Evolutionary conservation across 2,329 filamentous ascomycete species (phyloP).

Genomic region (Metarhizium album): DNA sequence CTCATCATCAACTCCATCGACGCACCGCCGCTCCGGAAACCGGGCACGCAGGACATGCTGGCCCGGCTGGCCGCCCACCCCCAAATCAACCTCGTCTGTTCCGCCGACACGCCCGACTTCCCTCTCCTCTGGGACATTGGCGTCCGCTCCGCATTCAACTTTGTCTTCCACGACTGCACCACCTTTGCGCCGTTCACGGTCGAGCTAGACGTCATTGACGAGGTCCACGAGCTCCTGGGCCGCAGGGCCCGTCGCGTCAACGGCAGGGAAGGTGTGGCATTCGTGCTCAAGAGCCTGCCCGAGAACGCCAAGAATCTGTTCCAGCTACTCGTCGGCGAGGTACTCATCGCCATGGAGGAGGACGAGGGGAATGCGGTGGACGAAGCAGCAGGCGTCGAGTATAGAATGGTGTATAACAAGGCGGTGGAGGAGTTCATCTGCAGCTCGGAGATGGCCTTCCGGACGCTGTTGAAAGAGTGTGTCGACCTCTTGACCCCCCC

Average conservation of each 20-base stretch:
- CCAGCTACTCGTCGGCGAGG: conserved; percentile 71
- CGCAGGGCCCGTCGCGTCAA: conserved; percentile 69
- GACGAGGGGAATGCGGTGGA: conserved; percentile 35
- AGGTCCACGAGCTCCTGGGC: conserved; percentile 78
- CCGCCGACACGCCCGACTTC: conserved; percentile 81
- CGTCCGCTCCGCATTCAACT: conserved; percentile 71
- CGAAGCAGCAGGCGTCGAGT: conserved; percentile 65
- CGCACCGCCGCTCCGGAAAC: conserved; percentile 61
- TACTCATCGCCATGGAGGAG: conserved; percentile 60
- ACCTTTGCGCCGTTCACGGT: conserved; percentile 66
- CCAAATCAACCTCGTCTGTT: conserved; percentile 62
- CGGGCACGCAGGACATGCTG: conserved; percentile 59
- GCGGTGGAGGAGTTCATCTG: conserved; percentile 95
- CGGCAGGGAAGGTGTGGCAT: conserved; percentile 83
- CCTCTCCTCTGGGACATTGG: conserved; percentile 81
- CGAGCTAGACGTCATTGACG: conserved; percentile 78
- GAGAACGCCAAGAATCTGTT: conserved; percentile 89
- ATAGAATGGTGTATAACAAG: conserved; percentile 85
- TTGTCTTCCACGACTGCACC: conserved; percentile 88
- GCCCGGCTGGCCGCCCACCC: conserved; percentile 67
- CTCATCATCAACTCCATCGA: conserved; percentile 83
- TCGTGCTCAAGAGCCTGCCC: conserved; percentile 80
- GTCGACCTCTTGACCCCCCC: conserved; percentile 17
- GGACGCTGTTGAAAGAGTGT: conserved; percentile 85
- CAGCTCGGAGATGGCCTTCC: conserved; percentile 90